A percentile compares a stretch with the other conserved stretches of the same genome.
Evolutionary conservation across 2,329 filamentous ascomycete species (phyloP).

Genomic region (Teratosphaeria epicoccoides): DNA sequence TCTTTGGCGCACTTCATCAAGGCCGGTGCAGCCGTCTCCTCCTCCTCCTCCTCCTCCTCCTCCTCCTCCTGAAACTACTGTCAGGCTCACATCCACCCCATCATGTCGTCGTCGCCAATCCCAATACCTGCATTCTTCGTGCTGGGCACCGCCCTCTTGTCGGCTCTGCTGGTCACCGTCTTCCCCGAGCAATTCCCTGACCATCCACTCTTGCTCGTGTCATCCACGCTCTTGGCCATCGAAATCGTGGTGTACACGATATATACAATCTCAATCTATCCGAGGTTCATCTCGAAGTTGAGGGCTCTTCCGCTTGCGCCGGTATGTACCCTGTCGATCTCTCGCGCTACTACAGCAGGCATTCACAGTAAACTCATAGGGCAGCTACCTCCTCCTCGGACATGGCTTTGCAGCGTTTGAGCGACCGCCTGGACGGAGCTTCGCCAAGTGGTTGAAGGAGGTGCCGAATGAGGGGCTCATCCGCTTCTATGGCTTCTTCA

Average conservation of each 20-base stretch:
- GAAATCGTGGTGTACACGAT: conserved; percentile 4
- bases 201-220: background rate
- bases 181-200: background rate
- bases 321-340: background rate
- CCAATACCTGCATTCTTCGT: background rate
- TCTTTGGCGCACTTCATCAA: background rate
- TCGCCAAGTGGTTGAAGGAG: conserved; percentile 28
- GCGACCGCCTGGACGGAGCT: conserved; percentile 24
- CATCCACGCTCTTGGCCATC: background rate
- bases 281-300: conserved; percentile 30
- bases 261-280: conserved; percentile 21
- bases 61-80: background rate
- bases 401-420: conserved; percentile 28
- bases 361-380: conserved; percentile 6
- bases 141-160: background rate
- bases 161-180: background rate
- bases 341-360: background rate
- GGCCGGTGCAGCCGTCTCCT: background rate
- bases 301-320: conserved; percentile 29
- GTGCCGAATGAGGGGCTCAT: conserved; percentile 33
- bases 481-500: conserved; percentile 29
- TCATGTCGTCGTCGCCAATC: background rate
- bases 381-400: conserved; percentile 23
- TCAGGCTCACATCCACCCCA: background rate
- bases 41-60: background rate